Base-by-base conservation (phyloP, 1,284 basidiomycete species). In the Cutaneotrichosporon curvatum region DNA sequence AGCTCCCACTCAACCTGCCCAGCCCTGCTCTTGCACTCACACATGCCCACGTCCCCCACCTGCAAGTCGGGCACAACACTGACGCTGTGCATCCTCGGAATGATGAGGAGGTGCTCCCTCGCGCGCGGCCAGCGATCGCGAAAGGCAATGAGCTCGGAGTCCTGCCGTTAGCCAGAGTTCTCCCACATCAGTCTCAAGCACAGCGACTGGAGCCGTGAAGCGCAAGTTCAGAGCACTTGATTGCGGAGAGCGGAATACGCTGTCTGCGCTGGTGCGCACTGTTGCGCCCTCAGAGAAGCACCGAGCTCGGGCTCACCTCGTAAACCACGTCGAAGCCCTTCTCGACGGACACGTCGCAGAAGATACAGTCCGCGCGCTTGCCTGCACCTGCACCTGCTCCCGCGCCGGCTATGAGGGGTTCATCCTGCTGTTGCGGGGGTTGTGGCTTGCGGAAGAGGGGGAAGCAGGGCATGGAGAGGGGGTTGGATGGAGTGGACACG, bases 251-350 rank as follows among this genome's bases (percentile, higher is more conserved):
- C n/a, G n/a, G n/a, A 33, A 16, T 33, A 33, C 32, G 32, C 32
- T n/a, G n/a, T n/a, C n/a, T n/a, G n/a, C n/a, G n/a, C n/a, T n/a
- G n/a, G n/a, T n/a, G n/a, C n/a, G n/a, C n/a, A n/a, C n/a, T n/a
- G 9, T 8, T 8, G 30, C 30, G 30, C 30, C 9, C 9, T 12
- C 10, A 8, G 25, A 25, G 38, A 22, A 18, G 30, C 11, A 20
- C 10, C 19, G 28, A 40, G 7, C n/a, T n/a, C 20, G 19, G 5
- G 48, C 68, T 47, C 43, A 79, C 82, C 77, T 84, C 78, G 55
- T 77, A 79, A 0, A 81, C 65, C 19, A 85, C 67, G 34, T 76
- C 68, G 61, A 85, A 86, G 2, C 80, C 81, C 11, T 74, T 78
- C 42, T 77, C 74, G 20, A 53, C 48, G 4, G 75, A 73, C 12